Evolutionary conservation across 2,329 filamentous ascomycete species (phyloP).

Genomic region (Fusarium nanum): DNA sequence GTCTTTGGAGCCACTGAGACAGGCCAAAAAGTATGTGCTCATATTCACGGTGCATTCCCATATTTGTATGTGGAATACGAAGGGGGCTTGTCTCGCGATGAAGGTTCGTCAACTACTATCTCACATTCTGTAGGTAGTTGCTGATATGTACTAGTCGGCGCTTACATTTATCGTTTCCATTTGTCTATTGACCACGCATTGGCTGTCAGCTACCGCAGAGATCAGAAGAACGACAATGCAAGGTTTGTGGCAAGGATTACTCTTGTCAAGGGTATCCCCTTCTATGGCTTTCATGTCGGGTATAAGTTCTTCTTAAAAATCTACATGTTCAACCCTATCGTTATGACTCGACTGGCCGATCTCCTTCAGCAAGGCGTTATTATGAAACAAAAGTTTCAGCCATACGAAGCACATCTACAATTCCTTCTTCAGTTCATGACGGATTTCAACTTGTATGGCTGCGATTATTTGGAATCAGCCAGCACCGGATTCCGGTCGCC

Average conservation of each 20-base stretch:
- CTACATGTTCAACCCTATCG: slow-evolving; percentile 87
- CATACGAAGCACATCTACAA: slow-evolving; percentile 93
- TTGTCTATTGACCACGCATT: slow-evolving; percentile 91
- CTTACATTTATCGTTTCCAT: slow-evolving; percentile 82
- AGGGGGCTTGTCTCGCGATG: slow-evolving; percentile 72
- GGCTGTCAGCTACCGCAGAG: slow-evolving; percentile 83
- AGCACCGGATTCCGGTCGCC: slow-evolving; percentile 80
- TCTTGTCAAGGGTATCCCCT: slow-evolving; percentile 91
- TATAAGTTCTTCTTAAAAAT: slow-evolving; percentile 94
- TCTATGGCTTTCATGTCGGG: slow-evolving; percentile 95
- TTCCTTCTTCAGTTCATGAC: slow-evolving; percentile 97
- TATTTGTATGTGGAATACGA: slow-evolving; percentile 93
- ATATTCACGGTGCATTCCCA: slow-evolving; percentile 94
- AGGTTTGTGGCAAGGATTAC: slow-evolving; percentile 90
- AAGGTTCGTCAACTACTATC: slow-evolving; percentile 64
- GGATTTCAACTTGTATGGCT: slow-evolving; percentile 97
- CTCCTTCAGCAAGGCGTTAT: slow-evolving; percentile 89
- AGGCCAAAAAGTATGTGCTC: slow-evolving; percentile 94
- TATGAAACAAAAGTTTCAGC: slow-evolving; percentile 85
- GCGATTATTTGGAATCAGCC: slow-evolving; percentile 81
- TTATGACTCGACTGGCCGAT: slow-evolving; percentile 89
- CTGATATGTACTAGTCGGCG: slow-evolving; percentile 66
- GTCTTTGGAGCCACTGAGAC: slow-evolving; percentile 94
- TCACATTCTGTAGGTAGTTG: neutral
- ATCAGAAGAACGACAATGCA: slow-evolving; percentile 73